These are phyloP conservation scores for Lactarius evosmus DNA, from an alignment of 768 basidiomycete genomes.

Conservation along the genomic window DNA sequence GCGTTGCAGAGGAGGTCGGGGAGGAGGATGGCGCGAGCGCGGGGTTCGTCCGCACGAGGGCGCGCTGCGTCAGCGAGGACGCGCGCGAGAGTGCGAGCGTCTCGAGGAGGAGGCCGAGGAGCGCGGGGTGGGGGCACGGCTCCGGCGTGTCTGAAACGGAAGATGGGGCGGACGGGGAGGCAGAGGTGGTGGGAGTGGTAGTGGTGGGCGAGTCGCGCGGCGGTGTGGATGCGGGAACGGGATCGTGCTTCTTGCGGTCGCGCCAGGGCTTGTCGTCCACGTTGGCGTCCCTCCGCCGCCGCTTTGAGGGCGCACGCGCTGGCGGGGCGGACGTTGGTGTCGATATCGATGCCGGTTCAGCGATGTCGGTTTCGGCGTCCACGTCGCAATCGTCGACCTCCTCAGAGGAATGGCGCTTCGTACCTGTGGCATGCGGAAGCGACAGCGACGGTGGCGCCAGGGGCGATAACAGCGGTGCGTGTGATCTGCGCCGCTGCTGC, in stretches of 20 bases:
- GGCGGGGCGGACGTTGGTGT: background rate
- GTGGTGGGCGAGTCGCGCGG: background rate
- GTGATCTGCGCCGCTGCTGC: background rate
- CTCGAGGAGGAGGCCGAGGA: constrained; percentile 25
- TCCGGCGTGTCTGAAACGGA: background rate
- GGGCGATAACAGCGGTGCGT: background rate
- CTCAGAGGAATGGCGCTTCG: background rate
- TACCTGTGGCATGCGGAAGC: background rate
- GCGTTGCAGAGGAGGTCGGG: background rate
- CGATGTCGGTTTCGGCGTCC: background rate
- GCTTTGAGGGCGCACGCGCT: background rate
- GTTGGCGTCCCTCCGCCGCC: constrained; percentile 14
- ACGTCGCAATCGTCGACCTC: background rate
- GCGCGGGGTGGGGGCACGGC: constrained; percentile 19
- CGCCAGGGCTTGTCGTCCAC: constrained; percentile 13
- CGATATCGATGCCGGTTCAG: background rate
- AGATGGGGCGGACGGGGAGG: background rate
- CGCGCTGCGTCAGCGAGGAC: constrained; percentile 15
- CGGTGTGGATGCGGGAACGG: background rate
- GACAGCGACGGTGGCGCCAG: background rate
- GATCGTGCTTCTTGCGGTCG: constrained; percentile 6
- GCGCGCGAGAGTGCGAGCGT: constrained; percentile 27
- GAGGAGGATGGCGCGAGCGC: background rate
- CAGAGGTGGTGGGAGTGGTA: background rate
- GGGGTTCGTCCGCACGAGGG: constrained; percentile 15